Conservation (phyloP, 2,329 filamentous ascomycete genomes). For the Sporothrix euskadiensis region DNA sequence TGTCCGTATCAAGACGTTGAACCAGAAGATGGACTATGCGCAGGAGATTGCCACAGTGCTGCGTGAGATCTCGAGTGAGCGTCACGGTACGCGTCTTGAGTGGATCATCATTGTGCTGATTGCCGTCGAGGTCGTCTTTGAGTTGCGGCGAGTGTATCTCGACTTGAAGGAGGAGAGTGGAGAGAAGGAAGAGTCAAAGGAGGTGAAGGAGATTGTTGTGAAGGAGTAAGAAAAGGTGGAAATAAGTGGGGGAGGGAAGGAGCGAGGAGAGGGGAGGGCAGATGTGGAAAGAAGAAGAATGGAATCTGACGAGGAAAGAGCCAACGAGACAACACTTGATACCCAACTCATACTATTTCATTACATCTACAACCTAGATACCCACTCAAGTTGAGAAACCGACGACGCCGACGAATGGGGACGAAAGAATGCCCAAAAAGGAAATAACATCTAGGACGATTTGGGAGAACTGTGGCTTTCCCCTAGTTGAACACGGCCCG, state of each 20-base stretch:
- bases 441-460: not conserved
- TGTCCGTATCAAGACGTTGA: constrained; percentile 84
- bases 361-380: not conserved
- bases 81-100: constrained; percentile 82
- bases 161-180: constrained; percentile 25
- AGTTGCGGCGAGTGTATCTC: constrained; percentile 68
- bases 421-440: not conserved
- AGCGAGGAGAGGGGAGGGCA: not conserved
- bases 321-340: constrained; percentile 4
- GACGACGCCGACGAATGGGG: not conserved
- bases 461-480: not conserved
- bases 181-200: not conserved
- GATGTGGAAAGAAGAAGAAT: not conserved
- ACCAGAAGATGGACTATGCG: constrained; percentile 97
- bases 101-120: constrained; percentile 97
- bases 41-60: constrained; percentile 91
- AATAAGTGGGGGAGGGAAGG: not conserved
- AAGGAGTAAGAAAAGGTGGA: not conserved
- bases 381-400: not conserved
- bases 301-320: not conserved
- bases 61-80: constrained; percentile 84
- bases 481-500: not conserved
- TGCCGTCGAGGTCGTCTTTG: constrained; percentile 86
- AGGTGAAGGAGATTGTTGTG: not conserved
- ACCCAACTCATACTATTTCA: constrained; percentile 11